phyloP scores from a whole-genome alignment of 805 yeast species.

The Candida ulmi region DNA sequence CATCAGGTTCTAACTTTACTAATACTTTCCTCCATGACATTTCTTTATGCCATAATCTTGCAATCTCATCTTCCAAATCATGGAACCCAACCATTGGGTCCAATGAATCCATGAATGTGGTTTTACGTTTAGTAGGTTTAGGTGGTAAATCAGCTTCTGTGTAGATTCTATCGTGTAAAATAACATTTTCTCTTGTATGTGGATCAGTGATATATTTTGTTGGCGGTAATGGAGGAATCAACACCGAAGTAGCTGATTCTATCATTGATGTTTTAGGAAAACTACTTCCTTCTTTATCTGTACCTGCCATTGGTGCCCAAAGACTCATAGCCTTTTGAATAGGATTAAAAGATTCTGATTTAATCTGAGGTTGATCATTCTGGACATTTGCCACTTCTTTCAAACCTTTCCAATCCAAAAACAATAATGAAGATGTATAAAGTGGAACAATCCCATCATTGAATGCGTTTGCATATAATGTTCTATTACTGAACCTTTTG shows the following conservation, averaged over 20 bases:
- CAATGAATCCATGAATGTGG: slow-evolving; percentile 24
- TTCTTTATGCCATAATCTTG: slow-evolving; percentile 62
- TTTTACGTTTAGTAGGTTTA: slow-evolving; percentile 7
- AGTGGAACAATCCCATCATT: slow-evolving; percentile 83
- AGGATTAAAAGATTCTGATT: slow-evolving; percentile 26
- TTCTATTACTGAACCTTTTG: slow-evolving; percentile 53
- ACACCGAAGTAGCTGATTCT: slow-evolving; percentile 60
- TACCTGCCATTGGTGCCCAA: slow-evolving; percentile 30
- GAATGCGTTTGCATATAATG: slow-evolving; percentile 68
- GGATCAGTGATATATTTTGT: slow-evolving; percentile 60
- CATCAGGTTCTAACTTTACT: slow-evolving; percentile 64
- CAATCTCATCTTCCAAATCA: slow-evolving; percentile 58
- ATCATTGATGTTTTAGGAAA: slow-evolving; percentile 65
- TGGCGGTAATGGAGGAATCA: slow-evolving; percentile 70
- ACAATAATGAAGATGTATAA: slow-evolving; percentile 64
- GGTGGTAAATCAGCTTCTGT: slow-evolving; percentile 43
- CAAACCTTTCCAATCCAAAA: slow-evolving; percentile 44
- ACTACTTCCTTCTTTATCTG: slow-evolving; percentile 11
- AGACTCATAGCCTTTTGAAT: slow-evolving; percentile 39
- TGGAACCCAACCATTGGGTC: slow-evolving; percentile 36
- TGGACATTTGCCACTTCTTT: slow-evolving; percentile 10
- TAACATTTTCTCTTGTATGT: slow-evolving; percentile 45
- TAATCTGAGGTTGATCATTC: neutral
- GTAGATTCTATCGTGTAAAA: slow-evolving; percentile 67
- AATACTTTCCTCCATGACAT: slow-evolving; percentile 69